These are phyloP conservation scores for Suillus clintonianus DNA, from an alignment of 768 basidiomycete genomes.

Conservation along the genomic window DNA sequence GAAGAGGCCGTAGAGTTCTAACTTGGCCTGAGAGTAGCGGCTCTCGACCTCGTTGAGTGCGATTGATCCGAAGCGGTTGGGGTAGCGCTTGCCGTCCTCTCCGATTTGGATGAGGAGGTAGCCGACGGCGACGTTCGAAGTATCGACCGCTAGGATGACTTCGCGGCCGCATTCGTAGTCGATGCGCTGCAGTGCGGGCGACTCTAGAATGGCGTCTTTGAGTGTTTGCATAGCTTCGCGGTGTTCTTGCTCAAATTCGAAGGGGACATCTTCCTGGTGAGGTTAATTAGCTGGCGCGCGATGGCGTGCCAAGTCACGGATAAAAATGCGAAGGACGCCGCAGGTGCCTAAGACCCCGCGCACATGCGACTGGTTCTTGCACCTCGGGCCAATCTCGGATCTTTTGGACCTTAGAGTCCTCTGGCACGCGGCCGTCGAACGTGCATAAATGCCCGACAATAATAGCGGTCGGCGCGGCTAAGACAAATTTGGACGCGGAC, in stretches of 20 bases:
- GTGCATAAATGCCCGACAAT: slow-evolving; percentile 43
- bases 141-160: slow-evolving; percentile 23
- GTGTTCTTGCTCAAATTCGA: too few relatives aligned
- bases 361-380: slow-evolving; percentile 12
- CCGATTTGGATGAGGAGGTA: slow-evolving; percentile 32
- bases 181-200: background rate
- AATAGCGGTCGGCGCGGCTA: slow-evolving; percentile 27
- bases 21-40: slow-evolving; percentile 23
- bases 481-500: slow-evolving; percentile 35
- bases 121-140: slow-evolving; percentile 35
- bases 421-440: slow-evolving; percentile 31
- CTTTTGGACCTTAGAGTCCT: slow-evolving; percentile 25
- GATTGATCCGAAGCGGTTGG: slow-evolving; percentile 40
- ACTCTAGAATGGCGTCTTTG: too few relatives aligned
- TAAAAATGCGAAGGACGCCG: slow-evolving; percentile 29
- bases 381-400: slow-evolving; percentile 31
- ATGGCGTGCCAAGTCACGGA: slow-evolving; percentile 26
- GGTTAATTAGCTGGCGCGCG: slow-evolving; percentile 19
- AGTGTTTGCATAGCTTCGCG: too few relatives aligned
- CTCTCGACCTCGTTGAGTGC: slow-evolving; percentile 29
- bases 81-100: slow-evolving; percentile 17
- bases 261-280: slow-evolving; percentile 1
- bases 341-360: slow-evolving; percentile 30
- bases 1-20: slow-evolving; percentile 26
- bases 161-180: slow-evolving; percentile 12